phyloP scores from a whole-genome alignment of 371 early-diverging fungal species.

The Capillidium rhysosporum region DNA sequence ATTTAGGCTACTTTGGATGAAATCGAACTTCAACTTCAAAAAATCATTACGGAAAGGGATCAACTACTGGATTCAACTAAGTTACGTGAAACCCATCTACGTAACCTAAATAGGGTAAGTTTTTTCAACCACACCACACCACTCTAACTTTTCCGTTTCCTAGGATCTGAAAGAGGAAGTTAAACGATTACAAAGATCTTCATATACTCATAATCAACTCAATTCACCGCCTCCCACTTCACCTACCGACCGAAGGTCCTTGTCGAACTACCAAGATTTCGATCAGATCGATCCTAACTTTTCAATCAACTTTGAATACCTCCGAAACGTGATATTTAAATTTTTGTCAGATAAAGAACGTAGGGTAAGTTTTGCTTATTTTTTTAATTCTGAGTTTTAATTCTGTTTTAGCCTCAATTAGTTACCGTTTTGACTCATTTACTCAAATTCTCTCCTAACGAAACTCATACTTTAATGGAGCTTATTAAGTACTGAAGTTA shows the following conservation, averaged over 20 bases:
- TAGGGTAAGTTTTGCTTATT: not conserved
- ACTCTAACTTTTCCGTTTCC: not conserved
- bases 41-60: not conserved
- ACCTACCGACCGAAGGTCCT: not conserved
- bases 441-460: conserved; percentile 3
- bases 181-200: not conserved
- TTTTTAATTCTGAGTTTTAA: not conserved
- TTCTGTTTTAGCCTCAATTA: not conserved
- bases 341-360: not conserved
- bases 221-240: not conserved
- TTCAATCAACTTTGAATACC: conserved; percentile 2
- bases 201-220: not conserved
- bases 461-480: conserved; percentile 2
- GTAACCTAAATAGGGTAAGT: conserved; percentile 2
- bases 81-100: not conserved
- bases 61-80: not conserved
- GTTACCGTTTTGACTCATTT: conserved; percentile 1
- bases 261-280: not conserved
- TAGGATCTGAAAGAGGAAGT: conserved; percentile 7
- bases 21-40: not conserved
- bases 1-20: not conserved
- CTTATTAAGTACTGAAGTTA: not conserved
- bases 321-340: not conserved
- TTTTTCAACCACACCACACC: not conserved
- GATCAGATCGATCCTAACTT: not conserved